Evolutionary conservation across 2,329 filamentous ascomycete species (phyloP), one percentile per base, ranked within the genome.

Genomic region (Ascosphaera apis): DNA sequence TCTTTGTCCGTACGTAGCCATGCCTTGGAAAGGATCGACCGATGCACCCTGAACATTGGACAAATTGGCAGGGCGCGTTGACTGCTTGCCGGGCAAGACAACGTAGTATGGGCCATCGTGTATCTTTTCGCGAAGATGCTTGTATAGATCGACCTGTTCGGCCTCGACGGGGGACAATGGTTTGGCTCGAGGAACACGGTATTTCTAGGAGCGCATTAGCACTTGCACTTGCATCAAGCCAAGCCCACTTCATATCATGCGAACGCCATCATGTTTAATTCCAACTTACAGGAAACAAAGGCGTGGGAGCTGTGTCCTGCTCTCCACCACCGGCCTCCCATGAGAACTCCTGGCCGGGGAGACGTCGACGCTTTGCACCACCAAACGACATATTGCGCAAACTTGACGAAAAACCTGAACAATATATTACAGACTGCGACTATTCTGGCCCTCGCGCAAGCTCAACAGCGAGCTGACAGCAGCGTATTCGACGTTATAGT

Each of bases 61-160:
- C 45, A 58, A 53, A 44, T 56, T 38, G 25, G 23, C 38, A 23
- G 36, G 53, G 40, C 41, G 52, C 52, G 43, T 57, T 50, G 43
- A 60, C 56, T 47, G 65, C 54, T 38, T 60, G 52, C 38, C 55
- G 39, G 56, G 62, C 3, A 70, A 55, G 13, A 67, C 57, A 0
- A 65, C 63, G 51, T 69, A 74, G 41, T 69, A 64, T 0, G 69
- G 67, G 0, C 69, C 69, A 33, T 71, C 63, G 44, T 69, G 67
- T 39, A 68, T 62, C 32, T 57, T 57, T 33, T 65, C 62, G 42
- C 66, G 66, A 3, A 72, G 51, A 1, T 50, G 50, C 5, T 65
- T 60, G 45, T 66, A 67, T 39, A 60, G 49, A 36, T 63, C 54
- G 35, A 70, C 56, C 40, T 62, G 55, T 3, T 47, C 47, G 37